These are phyloP conservation scores for Chaetomidium leptoderma DNA, from an alignment of 495 filamentous ascomycete genomes.

Conservation along the genomic window DNA sequence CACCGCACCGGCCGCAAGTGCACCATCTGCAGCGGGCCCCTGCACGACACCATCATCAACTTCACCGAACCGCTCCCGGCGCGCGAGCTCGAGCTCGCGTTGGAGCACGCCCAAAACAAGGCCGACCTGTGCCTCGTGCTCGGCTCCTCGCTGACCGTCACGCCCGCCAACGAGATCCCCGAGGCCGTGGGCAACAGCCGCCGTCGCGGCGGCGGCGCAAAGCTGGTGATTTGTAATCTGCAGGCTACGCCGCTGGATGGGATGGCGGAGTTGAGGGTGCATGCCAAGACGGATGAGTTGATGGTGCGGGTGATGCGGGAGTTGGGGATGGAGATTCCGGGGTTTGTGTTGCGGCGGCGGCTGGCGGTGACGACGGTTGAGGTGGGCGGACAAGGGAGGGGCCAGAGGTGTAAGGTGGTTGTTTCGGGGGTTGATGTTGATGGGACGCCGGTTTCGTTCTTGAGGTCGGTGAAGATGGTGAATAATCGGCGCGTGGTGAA, in stretches of 20 bases:
- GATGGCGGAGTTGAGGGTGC: slow-evolving; percentile 30
- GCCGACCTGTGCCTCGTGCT: slow-evolving; percentile 44
- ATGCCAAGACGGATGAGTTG: slow-evolving; percentile 36
- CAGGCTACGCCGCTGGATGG: slow-evolving; percentile 42
- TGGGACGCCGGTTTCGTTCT: slow-evolving; percentile 42
- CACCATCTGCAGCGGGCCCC: slow-evolving; percentile 29
- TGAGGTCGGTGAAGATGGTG: slow-evolving; percentile 36
- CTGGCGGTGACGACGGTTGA: slow-evolving; percentile 31
- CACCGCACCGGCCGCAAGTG: slow-evolving; percentile 46
- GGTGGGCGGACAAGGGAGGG: slow-evolving; percentile 2
- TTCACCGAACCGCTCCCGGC: slow-evolving; percentile 38
- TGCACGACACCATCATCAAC: slow-evolving; percentile 45
- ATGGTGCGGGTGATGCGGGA: slow-evolving; percentile 40
- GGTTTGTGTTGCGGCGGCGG: slow-evolving; percentile 34
- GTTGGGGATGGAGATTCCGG: slow-evolving; percentile 34
- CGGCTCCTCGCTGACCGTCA: slow-evolving; percentile 43
- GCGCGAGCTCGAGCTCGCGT: slow-evolving; percentile 32
- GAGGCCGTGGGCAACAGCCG: slow-evolving; percentile 32
- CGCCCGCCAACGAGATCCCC: slow-evolving; percentile 41
- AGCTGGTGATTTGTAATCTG: slow-evolving; percentile 44
- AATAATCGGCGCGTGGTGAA: slow-evolving; percentile 31
- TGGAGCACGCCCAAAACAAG: slow-evolving; percentile 34
- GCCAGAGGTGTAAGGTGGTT: slow-evolving; percentile 22
- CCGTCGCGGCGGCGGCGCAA: slow-evolving; percentile 7
- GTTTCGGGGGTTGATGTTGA: slow-evolving; percentile 39